phyloP scores from a whole-genome alignment of 352 stramenopile species.

The Phytophthora multivora region DNA sequence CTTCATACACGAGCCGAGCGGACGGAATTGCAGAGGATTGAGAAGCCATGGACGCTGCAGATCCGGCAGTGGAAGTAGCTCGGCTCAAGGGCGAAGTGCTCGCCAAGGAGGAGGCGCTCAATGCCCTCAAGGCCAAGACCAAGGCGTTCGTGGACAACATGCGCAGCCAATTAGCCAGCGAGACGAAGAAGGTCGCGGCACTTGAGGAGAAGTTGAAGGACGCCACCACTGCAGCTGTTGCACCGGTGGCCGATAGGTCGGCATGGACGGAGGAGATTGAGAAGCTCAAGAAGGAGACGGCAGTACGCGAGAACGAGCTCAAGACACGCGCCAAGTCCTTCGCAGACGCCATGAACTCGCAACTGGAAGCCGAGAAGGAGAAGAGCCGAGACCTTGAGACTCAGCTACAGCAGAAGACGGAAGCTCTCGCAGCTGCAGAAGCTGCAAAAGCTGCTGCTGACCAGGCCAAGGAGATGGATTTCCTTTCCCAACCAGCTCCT shows the following conservation, averaged over 20 bases:
- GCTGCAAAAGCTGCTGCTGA: conserved; percentile 21
- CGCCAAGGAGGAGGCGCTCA: conserved; percentile 81
- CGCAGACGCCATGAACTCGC: conserved; percentile 67
- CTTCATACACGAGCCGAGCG: conserved; percentile 23
- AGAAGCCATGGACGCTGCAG: conserved; percentile 28
- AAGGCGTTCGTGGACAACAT: conserved; percentile 87
- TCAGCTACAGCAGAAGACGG: conserved; percentile 49
- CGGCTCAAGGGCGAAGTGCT: conserved; percentile 61
- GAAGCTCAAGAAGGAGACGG: conserved; percentile 51
- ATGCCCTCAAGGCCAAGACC: conserved; percentile 84
- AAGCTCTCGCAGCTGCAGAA: conserved; percentile 35
- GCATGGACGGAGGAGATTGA: conserved; percentile 33
- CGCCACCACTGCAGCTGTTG: neutral
- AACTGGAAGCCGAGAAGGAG: conserved; percentile 67
- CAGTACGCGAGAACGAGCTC: conserved; percentile 62
- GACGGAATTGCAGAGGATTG: neutral
- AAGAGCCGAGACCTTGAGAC: conserved; percentile 55
- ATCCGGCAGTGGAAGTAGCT: conserved; percentile 52
- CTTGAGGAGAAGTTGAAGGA: conserved; percentile 57
- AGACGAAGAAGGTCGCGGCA: conserved; percentile 72
- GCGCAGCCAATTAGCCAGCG: conserved; percentile 55
- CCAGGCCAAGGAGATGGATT: conserved; percentile 24
- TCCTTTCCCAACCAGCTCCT: conserved; percentile 13
- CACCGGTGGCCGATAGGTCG: neutral
- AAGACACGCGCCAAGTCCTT: conserved; percentile 74